Evolutionary conservation across 371 early-diverging fungal genomes (phyloP), one percentile per base, ranked within the genome.

Genomic region (Mortierella sp.): DNA sequence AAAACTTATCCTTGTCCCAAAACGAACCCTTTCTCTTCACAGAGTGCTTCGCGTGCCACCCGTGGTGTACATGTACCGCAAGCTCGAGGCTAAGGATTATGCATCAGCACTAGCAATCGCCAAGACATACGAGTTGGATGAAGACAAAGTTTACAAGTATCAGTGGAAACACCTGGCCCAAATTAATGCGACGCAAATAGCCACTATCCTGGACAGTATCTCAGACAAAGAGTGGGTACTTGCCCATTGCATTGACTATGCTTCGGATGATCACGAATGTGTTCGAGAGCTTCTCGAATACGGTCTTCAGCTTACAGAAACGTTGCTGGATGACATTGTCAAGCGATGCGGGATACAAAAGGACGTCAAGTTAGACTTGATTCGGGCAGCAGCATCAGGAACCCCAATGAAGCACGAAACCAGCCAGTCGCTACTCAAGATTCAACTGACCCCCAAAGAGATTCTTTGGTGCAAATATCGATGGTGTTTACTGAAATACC

Each of bases 221-320:
- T 66, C 84, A 7, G 89, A 94, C 72, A 82, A 86, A 48, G 82
- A 85, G 43, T 94, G 92, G 92, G 90, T 92, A 0, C 68, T 90
- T 43, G 57, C 70, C 18, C 81, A 72, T 51, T 92, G 91, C 64
- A 57, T 79, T 7, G 65, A 62, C 18, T 58, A 46, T 46, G 25
- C 37, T 1, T 60, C 57, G 1, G 80, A 79, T 11, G 70, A 79
- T 26, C 72, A 89, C 28, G 75, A 83, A 18, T 64, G 83, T 4
- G 82, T 86, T 57, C 82, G 84, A 26, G 62, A 70, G 28, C 70
- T 92, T 19, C 64, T 93, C 7, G 76, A 82, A 15, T 80, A 89
- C 52, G 94, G 91, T 4, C 62, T 91, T n/a, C 48, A 72, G 30
- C 81, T 85, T 29, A 87, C 87, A 2, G 75, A 86, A 14, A 69